A percentile compares a stretch with the other conserved stretches of the same genome.
Conservation (phyloP, 148 eudicot species). For the Silene uniflora region DNA sequence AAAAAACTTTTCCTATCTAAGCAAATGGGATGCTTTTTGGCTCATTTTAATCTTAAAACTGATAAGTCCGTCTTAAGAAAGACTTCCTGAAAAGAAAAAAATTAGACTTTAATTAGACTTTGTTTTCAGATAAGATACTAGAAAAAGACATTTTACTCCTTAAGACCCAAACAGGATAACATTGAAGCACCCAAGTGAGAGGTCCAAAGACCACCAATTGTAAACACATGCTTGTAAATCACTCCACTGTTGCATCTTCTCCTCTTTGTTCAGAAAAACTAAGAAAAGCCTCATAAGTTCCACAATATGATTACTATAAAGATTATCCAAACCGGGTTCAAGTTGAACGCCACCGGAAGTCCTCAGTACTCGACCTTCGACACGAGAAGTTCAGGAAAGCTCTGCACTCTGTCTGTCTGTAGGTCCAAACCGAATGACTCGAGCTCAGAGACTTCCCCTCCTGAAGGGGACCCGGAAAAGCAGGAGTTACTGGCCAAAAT, state of each 20-base stretch:
- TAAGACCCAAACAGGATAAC: background rate
- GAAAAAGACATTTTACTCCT: background rate
- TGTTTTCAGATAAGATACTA: no score
- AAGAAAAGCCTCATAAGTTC: background rate
- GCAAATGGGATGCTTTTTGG: no score
- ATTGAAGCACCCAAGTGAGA: background rate
- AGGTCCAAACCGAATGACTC: constrained; percentile 41
- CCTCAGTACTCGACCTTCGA: constrained; percentile 27
- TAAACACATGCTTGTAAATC: background rate
- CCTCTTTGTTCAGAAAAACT: background rate
- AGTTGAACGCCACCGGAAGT: constrained; percentile 36
- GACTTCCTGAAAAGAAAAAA: no score
- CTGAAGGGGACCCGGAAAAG: constrained; percentile 56
- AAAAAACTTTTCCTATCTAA: no score
- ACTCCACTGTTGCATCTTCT: background rate
- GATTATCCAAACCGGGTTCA: constrained; percentile 46
- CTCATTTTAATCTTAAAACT: no score
- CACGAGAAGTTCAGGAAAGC: constrained; percentile 23
- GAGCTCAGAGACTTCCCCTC: constrained; percentile 27
- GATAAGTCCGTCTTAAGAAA: no score
- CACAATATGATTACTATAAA: constrained; percentile 48
- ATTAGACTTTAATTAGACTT: no score
- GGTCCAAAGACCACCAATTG: background rate
- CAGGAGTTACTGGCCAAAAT: constrained; percentile 76
- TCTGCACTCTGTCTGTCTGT: constrained; percentile 30